Conservation (phyloP, 148 eudicot genomes). For the Vaccinium myrtillus region DNA sequence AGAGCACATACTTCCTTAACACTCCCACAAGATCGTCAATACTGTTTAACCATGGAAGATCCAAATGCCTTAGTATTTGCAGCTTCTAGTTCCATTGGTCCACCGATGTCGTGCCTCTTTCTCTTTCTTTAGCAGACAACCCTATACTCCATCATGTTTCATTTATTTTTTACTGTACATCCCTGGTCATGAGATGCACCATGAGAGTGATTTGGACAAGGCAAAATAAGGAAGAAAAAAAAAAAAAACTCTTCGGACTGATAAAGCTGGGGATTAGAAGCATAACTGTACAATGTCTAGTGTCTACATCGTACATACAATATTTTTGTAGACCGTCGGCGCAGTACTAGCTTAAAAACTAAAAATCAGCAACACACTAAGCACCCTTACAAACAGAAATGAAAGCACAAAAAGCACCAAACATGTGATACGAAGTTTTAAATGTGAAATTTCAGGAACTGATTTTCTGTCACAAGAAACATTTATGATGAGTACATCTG, state of each 20-base stretch:
- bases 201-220: too few species aligned
- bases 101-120: background rate
- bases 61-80: background rate
- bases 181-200: background rate
- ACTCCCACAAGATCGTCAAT: background rate
- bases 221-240: background rate
- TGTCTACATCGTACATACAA: background rate
- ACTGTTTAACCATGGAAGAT: background rate
- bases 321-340: background rate
- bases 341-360: background rate
- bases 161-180: background rate
- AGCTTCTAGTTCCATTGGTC: background rate
- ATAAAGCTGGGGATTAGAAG: background rate
- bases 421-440: background rate
- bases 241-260: background rate
- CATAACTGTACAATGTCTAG: background rate
- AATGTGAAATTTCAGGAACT: background rate
- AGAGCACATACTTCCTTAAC: background rate
- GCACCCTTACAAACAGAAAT: background rate
- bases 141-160: background rate
- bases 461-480: background rate
- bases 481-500: background rate
- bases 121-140: background rate
- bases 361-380: background rate
- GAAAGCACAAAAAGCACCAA: conserved; percentile 5